These are phyloP conservation scores for Phialophora tarda DNA, from an alignment of 2,329 filamentous ascomycete species.

Conservation along the genomic window DNA sequence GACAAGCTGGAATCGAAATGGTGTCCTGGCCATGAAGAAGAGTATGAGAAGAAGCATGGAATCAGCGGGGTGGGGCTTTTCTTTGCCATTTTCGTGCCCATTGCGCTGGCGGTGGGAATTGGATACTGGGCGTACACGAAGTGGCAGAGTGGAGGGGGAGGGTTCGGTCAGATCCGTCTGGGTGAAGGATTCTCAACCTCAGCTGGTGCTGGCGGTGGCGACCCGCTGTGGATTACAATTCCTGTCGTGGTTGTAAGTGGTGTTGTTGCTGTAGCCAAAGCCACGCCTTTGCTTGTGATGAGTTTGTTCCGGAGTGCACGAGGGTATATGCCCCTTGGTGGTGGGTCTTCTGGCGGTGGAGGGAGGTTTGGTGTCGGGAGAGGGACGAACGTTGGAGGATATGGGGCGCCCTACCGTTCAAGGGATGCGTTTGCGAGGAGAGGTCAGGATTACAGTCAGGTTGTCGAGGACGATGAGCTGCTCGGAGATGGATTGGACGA, in stretches of 20 bases:
- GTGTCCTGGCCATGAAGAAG: slow-evolving; percentile 80
- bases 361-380: slow-evolving; percentile 53
- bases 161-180: slow-evolving; percentile 89
- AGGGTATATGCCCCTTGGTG: slow-evolving; percentile 58
- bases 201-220: slow-evolving; percentile 53
- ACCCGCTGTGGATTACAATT: slow-evolving; percentile 79
- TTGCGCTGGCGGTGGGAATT: slow-evolving; percentile 70
- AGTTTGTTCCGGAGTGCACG: slow-evolving; percentile 73
- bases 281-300: slow-evolving; percentile 72
- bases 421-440: slow-evolving; percentile 86
- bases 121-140: slow-evolving; percentile 72
- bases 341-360: slow-evolving; percentile 53
- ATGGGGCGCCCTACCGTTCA: slow-evolving; percentile 76
- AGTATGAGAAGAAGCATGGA: slow-evolving; percentile 76
- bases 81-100: slow-evolving; percentile 79
- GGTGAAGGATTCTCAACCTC: slow-evolving; percentile 63
- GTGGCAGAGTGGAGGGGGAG: slow-evolving; percentile 72
- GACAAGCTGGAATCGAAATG: slow-evolving; percentile 70
- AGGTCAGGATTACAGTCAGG: slow-evolving; percentile 75
- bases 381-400: slow-evolving; percentile 38
- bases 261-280: slow-evolving; percentile 74
- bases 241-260: slow-evolving; percentile 82
- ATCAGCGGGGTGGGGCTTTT: slow-evolving; percentile 77
- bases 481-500: slow-evolving; percentile 93
- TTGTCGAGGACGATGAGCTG: slow-evolving; percentile 92